Conservation (phyloP, 345 rosid genomes). For the Sisymbrium irio region DNA sequence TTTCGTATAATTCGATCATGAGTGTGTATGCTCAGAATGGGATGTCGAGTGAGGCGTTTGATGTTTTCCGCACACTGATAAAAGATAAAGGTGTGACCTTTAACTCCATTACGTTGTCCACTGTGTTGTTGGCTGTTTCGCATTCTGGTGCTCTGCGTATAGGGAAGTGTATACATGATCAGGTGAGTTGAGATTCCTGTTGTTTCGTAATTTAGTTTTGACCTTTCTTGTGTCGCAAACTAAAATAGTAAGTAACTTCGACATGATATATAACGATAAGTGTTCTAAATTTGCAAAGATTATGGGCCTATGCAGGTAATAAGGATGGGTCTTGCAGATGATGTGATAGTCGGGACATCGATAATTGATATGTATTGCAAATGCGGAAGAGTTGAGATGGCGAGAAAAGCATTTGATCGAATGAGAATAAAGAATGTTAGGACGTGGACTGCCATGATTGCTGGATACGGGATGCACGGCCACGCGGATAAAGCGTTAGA, state of each 20-base stretch:
- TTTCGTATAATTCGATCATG: constrained; percentile 82
- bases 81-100: constrained; percentile 39
- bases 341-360: constrained; percentile 68
- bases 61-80: constrained; percentile 48
- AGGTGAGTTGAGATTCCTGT: constrained; percentile 44
- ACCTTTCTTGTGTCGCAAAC: not conserved
- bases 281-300: constrained; percentile 6
- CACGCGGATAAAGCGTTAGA: constrained; percentile 67
- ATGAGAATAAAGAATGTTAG: constrained; percentile 71
- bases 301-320: constrained; percentile 46
- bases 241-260: no score
- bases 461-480: constrained; percentile 92
- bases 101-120: constrained; percentile 69
- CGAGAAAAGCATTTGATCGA: constrained; percentile 59
- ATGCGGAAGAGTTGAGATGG: constrained; percentile 70
- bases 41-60: constrained; percentile 57
- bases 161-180: constrained; percentile 75
- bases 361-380: constrained; percentile 87
- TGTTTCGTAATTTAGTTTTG: not conserved
- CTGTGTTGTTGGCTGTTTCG: constrained; percentile 66
- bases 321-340: constrained; percentile 64
- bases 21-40: constrained; percentile 75
- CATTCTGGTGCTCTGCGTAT: constrained; percentile 59
- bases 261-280: not conserved
- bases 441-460: constrained; percentile 86